Base-by-base conservation (phyloP, 2,329 filamentous ascomycete genomes). In the Harringtonia lauricola region DNA sequence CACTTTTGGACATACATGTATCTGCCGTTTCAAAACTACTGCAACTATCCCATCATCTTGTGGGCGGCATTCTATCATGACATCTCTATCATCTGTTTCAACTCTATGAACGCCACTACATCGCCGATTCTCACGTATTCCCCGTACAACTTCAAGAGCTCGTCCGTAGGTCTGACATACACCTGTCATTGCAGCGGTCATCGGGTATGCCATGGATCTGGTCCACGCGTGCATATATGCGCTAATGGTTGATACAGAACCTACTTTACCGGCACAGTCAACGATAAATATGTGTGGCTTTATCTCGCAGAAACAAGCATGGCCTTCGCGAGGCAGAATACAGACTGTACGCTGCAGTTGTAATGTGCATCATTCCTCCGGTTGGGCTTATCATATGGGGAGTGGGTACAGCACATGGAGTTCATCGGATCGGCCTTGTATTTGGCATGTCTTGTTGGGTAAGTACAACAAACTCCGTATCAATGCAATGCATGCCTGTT, bases 401-500 rank as follows among this genome's bases (percentile, higher is more conserved):
- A 12, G 54, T 52, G 13, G 53, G 57, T 3, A 57, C 56, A 3
- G 49, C 59, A 45, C 39, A 52, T 37, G 47, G 50, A 19, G 43
- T 56, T 21, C 56, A 59, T 42, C 59, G 57, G 57, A 59, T 60
- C 8, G 57, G 61, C 8, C 47, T 69, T 41, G 67, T 67, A 51
- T 63, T 68, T 43, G 64, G 63, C 67, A 62, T 66, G 64, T 63
- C 14, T 57, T 64, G 34, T 57, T 66, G 8, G 24, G 24, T 26
- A 10, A 6, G 24, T 26, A 10, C n/a, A n/a, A n/a, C n/a, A n/a
- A n/a, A n/a, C n/a, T n/a, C n/a, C n/a, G n/a, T n/a, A n/a, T n/a
- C n/a, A n/a, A n/a, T n/a, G n/a, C n/a, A n/a, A n/a, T n/a, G 24
- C 24, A 10, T n/a, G n/a, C n/a, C n/a, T n/a, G n/a, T n/a, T n/a